Base-by-base conservation (phyloP, 1,284 basidiomycete genomes). In the Boletus sp. region DNA sequence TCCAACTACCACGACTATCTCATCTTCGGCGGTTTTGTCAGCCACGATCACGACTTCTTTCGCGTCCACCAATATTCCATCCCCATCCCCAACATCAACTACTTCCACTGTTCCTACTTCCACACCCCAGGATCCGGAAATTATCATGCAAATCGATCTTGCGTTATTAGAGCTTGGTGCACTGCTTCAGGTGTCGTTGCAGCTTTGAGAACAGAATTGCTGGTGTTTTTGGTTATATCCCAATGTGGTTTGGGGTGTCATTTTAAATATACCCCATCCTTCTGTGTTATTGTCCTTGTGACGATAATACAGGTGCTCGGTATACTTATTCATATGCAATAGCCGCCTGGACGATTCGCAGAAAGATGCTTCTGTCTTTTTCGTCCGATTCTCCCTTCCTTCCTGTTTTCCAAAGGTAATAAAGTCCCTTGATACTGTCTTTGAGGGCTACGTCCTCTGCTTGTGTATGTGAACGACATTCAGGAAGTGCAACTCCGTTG, bases 401-500 rank as follows among this genome's bases (percentile, higher is more conserved):
- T 26, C 60, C 58, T 1, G 52, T 48, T 44, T 54, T 64, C 62
- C 62, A 64, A 19, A 64, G 65, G 32, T 49, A 50, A 57, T 71
- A 48, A 50, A 69, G 46, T 41, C 70, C 49, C 56, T 61, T 67
- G 58, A 71, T 54, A 48, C 69, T 55, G 52, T 70, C 53, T 3
- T 58, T 54, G 13, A 57, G 47, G 12, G 57, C 54, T 29, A 42
- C 53, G 27, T 59, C 56, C 36, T 55, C 53, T 30, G 50, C 40
- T 19, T 36, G 37, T 25, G 22, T 17, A 29, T 14, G 44, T 36
- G 38, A 17, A 9, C 5, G 29, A 16, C n/a, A 46, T 12, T 48
- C 36, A 7, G 44, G 35, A 35, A 50, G 44, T 23, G 58, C 16
- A 17, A 44, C 30, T 7, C 46, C 46, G 12, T 58, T 41, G 41